These are phyloP conservation scores for Penicillium sclerotigenum DNA, from an alignment of 2,329 filamentous ascomycete species.

Conservation along the genomic window DNA sequence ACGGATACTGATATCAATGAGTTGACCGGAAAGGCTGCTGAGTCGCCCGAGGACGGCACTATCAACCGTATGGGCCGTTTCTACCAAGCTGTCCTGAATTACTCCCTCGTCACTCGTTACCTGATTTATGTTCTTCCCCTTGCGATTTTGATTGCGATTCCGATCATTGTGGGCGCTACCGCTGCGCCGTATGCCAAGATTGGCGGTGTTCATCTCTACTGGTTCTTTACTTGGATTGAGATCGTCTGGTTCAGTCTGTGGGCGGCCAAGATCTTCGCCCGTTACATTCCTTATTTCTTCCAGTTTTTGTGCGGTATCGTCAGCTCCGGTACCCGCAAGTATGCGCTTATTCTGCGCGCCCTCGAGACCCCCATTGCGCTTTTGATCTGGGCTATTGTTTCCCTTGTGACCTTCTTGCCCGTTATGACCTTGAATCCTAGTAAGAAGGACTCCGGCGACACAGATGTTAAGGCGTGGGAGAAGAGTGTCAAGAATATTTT, in stretches of 20 bases:
- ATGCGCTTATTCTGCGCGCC: constrained; percentile 56
- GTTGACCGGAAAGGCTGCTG: constrained; percentile 32
- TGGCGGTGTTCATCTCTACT: constrained; percentile 55
- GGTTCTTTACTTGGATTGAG: constrained; percentile 65
- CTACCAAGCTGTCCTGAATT: constrained; percentile 60
- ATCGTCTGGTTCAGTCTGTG: constrained; percentile 63
- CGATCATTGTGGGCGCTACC: constrained; percentile 61
- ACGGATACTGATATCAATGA: constrained; percentile 25
- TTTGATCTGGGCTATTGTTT: constrained; percentile 59
- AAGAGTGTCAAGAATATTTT: constrained; percentile 57
- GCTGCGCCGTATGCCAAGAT: constrained; percentile 48
- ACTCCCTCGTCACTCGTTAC: constrained; percentile 62
- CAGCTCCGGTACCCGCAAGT: constrained; percentile 63
- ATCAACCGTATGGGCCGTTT: constrained; percentile 58
- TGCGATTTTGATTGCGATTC: constrained; percentile 57
- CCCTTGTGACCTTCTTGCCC: constrained; percentile 58
- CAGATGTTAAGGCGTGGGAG: constrained; percentile 48
- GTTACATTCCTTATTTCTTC: constrained; percentile 58
- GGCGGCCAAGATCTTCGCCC: constrained; percentile 59
- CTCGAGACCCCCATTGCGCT: constrained; percentile 61
- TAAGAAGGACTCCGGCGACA: constrained; percentile 32
- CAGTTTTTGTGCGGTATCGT: constrained; percentile 61
- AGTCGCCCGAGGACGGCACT: constrained; percentile 51
- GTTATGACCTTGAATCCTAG: constrained; percentile 39
- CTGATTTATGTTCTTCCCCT: constrained; percentile 61